These are phyloP conservation scores for Ambrosiella cleistominuta DNA, from an alignment of 2,329 filamentous ascomycete species.

Conservation along the genomic window DNA sequence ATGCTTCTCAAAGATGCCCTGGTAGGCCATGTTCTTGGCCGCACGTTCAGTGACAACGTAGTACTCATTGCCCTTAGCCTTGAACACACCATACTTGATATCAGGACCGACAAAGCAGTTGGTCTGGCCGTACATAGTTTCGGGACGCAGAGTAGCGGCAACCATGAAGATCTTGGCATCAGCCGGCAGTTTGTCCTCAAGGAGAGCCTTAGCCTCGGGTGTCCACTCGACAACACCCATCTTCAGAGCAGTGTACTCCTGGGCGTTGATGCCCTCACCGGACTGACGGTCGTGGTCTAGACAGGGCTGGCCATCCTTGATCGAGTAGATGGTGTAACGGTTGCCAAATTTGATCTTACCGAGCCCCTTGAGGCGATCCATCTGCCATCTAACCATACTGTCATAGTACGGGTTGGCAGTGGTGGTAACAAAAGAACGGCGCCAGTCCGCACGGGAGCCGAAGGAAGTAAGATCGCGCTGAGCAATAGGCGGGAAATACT, in stretches of 20 bases:
- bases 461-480: slow-evolving; percentile 56
- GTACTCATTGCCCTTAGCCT: slow-evolving; percentile 60
- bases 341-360: slow-evolving; percentile 89
- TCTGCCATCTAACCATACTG: slow-evolving; percentile 90
- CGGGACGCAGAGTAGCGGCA: slow-evolving; percentile 77
- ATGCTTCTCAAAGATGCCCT: slow-evolving; percentile 66
- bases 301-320: slow-evolving; percentile 45
- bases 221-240: slow-evolving; percentile 83
- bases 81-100: slow-evolving; percentile 78
- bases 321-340: slow-evolving; percentile 82
- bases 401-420: slow-evolving; percentile 96
- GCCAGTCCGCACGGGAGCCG: slow-evolving; percentile 81
- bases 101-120: slow-evolving; percentile 90
- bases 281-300: slow-evolving; percentile 32
- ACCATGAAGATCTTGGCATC: slow-evolving; percentile 74
- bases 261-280: slow-evolving; percentile 43
- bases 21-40: slow-evolving; percentile 93
- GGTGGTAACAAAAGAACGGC: slow-evolving; percentile 81
- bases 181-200: slow-evolving; percentile 63
- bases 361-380: slow-evolving; percentile 76
- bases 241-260: slow-evolving; percentile 88
- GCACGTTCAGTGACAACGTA: slow-evolving; percentile 68
- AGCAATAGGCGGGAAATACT: slow-evolving; percentile 52
- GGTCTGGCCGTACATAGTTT: slow-evolving; percentile 98
- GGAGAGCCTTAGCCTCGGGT: slow-evolving; percentile 48